Evolutionary conservation across 2,329 filamentous ascomycete species (phyloP), one percentile per base, ranked within the genome.

Genomic region (Juglanconis juglandina): DNA sequence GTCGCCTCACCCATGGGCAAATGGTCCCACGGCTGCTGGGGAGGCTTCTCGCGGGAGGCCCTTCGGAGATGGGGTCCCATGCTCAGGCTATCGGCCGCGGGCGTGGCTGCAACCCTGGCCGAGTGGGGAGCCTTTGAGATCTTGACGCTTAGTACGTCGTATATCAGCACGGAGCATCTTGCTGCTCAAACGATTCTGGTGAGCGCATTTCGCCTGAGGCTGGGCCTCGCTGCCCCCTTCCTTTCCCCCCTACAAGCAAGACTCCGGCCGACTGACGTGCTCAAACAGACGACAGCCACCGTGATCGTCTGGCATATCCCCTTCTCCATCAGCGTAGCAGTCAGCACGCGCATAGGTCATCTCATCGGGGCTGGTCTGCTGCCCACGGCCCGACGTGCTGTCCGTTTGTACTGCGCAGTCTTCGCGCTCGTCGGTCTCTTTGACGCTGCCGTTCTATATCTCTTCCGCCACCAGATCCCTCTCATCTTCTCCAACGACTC

Each of bases 71-170:
- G 77, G 78, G 70, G 73, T 3, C 69, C 71, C 4, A 76, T 77
- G 71, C 54, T 73, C n/a, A 66, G 67, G 4, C 65, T 79, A 10
- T 77, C 76, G 9, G 61, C 70, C 3, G 75, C 77, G 1, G 76
- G 77, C 0, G 71, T 72, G 4, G 68, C 71, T 4, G 74, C 79
- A 17, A 75, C 73, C 30, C 55, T 79, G 11, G 76, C 74, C 3
- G 76, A 79, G 66, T 78, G 76, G 75, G 69, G 70, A 10, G 76
- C 76, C 3, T 76, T 75, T 52, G 76, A 79, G 67, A 70, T 80
- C 17, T 64, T 79, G 10, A 78, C 76, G 1, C 70, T 80, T 6
- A 76, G 76, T 66, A 76, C 78, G 0, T 77, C 76, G 5, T 78
- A 79, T 64, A 68, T 80, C 41, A 73, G 73, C 65, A 78, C 76